Evolutionary conservation across 2,329 filamentous ascomycete genomes (phyloP), one percentile per base, ranked within the genome.

Genomic region (Fusarium buharicum): DNA sequence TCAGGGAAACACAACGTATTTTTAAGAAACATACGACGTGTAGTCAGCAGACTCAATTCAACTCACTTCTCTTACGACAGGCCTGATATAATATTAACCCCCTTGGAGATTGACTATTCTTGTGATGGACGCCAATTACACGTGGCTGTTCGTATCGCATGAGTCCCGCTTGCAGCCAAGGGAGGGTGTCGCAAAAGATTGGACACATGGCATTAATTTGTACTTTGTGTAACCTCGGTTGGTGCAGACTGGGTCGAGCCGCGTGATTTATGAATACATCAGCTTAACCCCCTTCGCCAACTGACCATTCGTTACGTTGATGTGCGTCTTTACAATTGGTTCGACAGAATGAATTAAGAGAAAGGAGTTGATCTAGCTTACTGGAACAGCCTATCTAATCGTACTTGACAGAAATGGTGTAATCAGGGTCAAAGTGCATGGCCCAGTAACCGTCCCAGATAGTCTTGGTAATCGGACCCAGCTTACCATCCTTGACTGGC

Each of bases 401-500:
- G 30, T 76, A 77, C 20, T 70, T 55, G 33, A 76, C 59, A 50
- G 66, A 59, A 50, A 79, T 76, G 51, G 73, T 79, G 47, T 72
- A 77, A 0, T 49, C 50, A 1, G 69, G 54, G 50, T 82, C 73
- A 36, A 75, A 79, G 64, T 83, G 81, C 71, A 82, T 76, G 2
- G 46, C 55, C 55, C 55, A 84, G 62, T 84, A 84, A 2, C 62
- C 69, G 70, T 83, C 81, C 80, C 81, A 83, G 18, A 84, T 82
- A 46, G 67, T 73, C 68, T 72, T 76, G 1, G 82, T 83, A 12
- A 83, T 68, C 2, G 77, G 73, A 0, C 82, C 81, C 22, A 82
- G 51, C 62, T 77, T 74, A 1, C 80, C 81, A 50, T 72, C 72
- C 3, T 73, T 74, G 0, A 84, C 70, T 0, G 74, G 72, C 47